phyloP scores from a whole-genome alignment of 2,329 filamentous ascomycete species.

The Hypoxylon rubiginosum region DNA sequence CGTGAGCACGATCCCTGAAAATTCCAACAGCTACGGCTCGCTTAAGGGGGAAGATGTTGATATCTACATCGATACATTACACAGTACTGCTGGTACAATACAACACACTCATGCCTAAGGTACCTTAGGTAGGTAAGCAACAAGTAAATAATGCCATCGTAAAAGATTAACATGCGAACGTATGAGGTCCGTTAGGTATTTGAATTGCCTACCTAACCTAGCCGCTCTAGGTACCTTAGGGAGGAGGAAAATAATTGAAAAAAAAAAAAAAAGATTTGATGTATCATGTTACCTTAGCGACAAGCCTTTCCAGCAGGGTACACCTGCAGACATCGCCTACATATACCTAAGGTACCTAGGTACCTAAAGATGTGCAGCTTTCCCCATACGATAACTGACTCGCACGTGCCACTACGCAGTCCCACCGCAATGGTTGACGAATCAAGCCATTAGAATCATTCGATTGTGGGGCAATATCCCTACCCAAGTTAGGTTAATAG shows the following conservation, averaged over 20 bases:
- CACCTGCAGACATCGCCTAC: too few species aligned
- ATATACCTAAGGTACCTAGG: neutral
- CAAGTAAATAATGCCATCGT: neutral
- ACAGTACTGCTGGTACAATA: too few species aligned
- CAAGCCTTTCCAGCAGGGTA: too few species aligned
- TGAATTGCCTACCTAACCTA: too few species aligned
- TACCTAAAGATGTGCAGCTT: slow-evolving; percentile 15
- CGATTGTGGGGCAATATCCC: slow-evolving; percentile 24
- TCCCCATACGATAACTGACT: slow-evolving; percentile 33
- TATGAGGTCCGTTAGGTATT: too few species aligned
- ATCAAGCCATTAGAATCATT: slow-evolving; percentile 2
- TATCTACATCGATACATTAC: too few species aligned
- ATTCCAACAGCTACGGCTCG: neutral
- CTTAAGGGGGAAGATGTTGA: too few species aligned
- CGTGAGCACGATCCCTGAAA: neutral
- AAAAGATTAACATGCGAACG: neutral
- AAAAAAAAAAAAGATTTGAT: too few species aligned
- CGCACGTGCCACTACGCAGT: slow-evolving; percentile 35
- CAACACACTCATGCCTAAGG: too few species aligned
- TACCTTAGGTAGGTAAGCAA: too few species aligned
- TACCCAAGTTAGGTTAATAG: slow-evolving; percentile 13
- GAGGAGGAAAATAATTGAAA: neutral
- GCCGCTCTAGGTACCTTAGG: too few species aligned
- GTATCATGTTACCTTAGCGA: neutral
- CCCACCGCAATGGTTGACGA: slow-evolving; percentile 24